Evolutionary conservation across 768 basidiomycete genomes (phyloP).

Genomic region (Kwoniella sp.): DNA sequence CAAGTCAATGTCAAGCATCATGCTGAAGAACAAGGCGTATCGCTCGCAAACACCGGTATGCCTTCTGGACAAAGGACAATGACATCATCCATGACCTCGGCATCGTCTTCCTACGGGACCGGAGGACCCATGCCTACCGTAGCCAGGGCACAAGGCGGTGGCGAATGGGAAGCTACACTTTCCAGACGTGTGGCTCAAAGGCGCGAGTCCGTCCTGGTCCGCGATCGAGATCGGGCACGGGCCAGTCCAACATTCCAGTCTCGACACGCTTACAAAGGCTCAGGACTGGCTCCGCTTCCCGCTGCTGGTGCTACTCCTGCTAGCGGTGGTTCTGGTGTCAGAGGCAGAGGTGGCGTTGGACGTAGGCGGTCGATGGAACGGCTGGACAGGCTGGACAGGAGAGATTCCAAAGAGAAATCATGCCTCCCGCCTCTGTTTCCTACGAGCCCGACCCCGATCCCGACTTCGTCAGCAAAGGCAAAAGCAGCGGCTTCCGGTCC

Average conservation of each 20-base stretch:
- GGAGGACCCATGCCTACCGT: constrained; percentile 41
- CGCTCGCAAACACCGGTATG: not conserved
- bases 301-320: not conserved
- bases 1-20: not conserved
- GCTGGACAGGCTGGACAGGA: constrained; percentile 6
- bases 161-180: constrained; percentile 50
- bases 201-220: constrained; percentile 19
- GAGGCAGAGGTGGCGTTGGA: not conserved
- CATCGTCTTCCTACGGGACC: constrained; percentile 15
- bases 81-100: constrained; percentile 22
- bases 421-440: constrained; percentile 18
- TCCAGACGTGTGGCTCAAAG: constrained; percentile 42
- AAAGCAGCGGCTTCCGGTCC: not conserved
- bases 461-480: not conserved
- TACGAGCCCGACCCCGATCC: not conserved
- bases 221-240: constrained; percentile 2
- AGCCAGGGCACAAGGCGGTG: constrained; percentile 41
- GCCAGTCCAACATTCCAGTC: not conserved
- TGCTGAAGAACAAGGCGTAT: not conserved
- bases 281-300: not conserved
- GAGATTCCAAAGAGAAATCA: constrained; percentile 1
- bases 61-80: constrained; percentile 3
- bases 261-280: not conserved
- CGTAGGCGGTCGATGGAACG: not conserved
- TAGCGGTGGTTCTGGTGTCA: not conserved